Evolutionary conservation across 1,139 yeast species (phyloP).

Genomic region (Kurtzmaniella natalensis): DNA sequence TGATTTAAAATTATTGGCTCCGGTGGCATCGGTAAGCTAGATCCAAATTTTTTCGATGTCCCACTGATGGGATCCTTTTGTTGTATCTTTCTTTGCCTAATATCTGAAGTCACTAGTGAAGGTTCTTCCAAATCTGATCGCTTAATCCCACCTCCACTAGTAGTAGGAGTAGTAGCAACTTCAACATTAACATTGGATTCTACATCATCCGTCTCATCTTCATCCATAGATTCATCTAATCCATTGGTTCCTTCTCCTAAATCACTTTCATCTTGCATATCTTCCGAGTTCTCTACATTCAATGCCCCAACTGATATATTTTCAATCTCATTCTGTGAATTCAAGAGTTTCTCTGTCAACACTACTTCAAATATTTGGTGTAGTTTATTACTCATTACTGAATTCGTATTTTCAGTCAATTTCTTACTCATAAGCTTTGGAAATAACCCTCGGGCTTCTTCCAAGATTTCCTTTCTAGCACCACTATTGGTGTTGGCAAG

Average conservation of each 20-base stretch:
- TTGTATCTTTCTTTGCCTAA: conserved; percentile 1
- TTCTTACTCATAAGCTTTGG: not conserved
- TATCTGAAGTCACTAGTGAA: not conserved
- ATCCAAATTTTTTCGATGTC: too few species aligned
- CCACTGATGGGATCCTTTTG: conserved; percentile 1
- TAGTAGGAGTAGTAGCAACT: too few species aligned
- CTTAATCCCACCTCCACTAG: too few species aligned
- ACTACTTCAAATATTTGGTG: conserved; percentile 17
- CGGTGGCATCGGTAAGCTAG: not conserved
- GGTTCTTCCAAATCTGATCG: not conserved
- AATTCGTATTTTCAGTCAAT: not conserved
- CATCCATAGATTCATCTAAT: conserved; percentile 11
- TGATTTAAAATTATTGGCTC: not conserved
- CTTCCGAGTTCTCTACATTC: conserved; percentile 14
- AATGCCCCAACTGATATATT: conserved; percentile 5
- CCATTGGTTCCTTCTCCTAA: conserved; percentile 18
- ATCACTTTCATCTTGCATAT: conserved; percentile 27
- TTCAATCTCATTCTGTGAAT: conserved; percentile 7
- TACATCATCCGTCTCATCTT: conserved; percentile 3
- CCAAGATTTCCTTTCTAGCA: conserved; percentile 6
- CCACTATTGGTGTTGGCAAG: conserved; percentile 3
- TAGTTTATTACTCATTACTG: conserved; percentile 6
- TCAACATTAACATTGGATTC: not conserved
- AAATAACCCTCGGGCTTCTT: not conserved
- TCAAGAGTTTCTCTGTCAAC: conserved; percentile 15